A percentile compares a stretch with the other conserved stretches of the same genome.
Evolutionary conservation across 768 basidiomycete genomes (phyloP).

Genomic region (Mycena capillaripes): DNA sequence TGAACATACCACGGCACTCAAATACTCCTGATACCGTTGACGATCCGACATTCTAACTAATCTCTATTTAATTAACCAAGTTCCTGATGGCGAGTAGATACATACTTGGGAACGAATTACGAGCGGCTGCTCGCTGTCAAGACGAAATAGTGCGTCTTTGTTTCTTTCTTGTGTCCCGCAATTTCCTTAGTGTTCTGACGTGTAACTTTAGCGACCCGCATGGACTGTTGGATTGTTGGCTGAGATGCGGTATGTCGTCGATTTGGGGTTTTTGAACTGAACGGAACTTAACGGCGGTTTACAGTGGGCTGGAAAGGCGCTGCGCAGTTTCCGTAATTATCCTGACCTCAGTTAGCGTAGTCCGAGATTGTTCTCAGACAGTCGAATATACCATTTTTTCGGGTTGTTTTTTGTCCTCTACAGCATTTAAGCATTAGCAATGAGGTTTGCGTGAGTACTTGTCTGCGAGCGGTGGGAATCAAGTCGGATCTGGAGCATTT

Average conservation of each 20-base stretch:
- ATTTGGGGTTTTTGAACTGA: not conserved
- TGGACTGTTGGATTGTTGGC: conserved; percentile 49
- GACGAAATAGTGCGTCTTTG: conserved; percentile 49
- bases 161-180: not conserved
- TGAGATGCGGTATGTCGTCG: conserved; percentile 47
- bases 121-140: conserved; percentile 45
- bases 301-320: not conserved
- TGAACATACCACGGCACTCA: no score
- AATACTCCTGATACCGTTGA: no score
- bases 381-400: no score
- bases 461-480: no score
- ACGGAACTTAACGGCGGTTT: not conserved
- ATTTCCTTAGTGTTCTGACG: not conserved
- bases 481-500: no score
- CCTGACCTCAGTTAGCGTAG: no score
- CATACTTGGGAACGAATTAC: conserved; percentile 55
- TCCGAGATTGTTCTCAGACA: no score
- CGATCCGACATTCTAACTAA: no score
- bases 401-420: no score
- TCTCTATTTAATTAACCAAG: no score
- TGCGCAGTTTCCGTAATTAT: not conserved
- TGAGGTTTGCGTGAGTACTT: no score
- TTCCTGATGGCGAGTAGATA: not conserved
- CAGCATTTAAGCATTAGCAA: no score
- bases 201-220: conserved; percentile 41